Evolutionary conservation across 345 rosid species (phyloP), one percentile per base, ranked within the genome.

Genomic region (Lepidium africanum): DNA sequence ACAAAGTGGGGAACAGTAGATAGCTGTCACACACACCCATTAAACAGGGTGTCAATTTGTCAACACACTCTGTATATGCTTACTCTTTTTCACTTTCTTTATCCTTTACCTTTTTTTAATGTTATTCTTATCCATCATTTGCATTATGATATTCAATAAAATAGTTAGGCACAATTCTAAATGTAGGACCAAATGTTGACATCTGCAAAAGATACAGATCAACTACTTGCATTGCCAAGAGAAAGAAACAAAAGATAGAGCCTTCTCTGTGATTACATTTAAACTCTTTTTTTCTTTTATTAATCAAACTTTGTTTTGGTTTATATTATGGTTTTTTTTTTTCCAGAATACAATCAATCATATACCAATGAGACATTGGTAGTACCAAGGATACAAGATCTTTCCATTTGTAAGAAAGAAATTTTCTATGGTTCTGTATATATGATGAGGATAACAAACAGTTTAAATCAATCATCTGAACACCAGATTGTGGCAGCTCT

Each of bases 401-500:
- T 51, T 60, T 66, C 63, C 54, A 21, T 59, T 74, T 66, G 68
- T 52, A 32, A 52, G 63, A 60, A 37, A 39, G 59, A 75, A 47
- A 38, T 46, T 56, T 58, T 63, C 54, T 74, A 61, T 27, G 10
- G 54, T 61, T 30, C 9, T 68, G 61, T 68, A 41, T 69, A 55
- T 75, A 21, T 51, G 56, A 21, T 51, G 56, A 46, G 47, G 40
- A 57, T 67, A 25, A 65, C 58, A 60, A 73, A 21, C 30, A 47
- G 11, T 49, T 32, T 47, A 33, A 32, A 65, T 49, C 53, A 74
- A 21, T 81, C 85, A 84, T 71, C 65, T 83, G 80, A 94, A 94
- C 32, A 94, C 89, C 59, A 94, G 77, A 80, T 91, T 89, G 83
- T 94, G 97, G 80, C 99, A 94, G 58, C 85, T 87, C 23, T 72